Base-by-base conservation (phyloP, 2,329 filamentous ascomycete species). In the Sporothrix pseudoabietina region DNA sequence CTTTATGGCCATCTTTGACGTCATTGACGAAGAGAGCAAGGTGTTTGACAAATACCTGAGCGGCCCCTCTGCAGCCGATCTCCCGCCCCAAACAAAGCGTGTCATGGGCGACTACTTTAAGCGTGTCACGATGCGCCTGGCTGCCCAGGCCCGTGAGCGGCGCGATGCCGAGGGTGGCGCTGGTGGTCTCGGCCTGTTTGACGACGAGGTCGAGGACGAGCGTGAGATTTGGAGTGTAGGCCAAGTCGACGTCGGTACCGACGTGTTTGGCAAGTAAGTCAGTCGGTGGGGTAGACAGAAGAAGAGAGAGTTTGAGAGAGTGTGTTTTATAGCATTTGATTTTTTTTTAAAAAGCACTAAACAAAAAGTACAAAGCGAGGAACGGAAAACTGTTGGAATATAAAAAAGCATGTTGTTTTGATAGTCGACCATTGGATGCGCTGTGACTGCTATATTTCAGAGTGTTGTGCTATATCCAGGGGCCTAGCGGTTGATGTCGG, bases 151-250 rank as follows among this genome's bases (percentile, higher is more conserved):
- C 1, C 88, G 94, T 75, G 96, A 99, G 84, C 88, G 96, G 78
- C 92, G 89, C 79, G 94, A 97, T 77, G 96, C 96, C 0, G 94
- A 98, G 80, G 95, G 94, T 75, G 96, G 95, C 8, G 88, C 91
- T 74, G 94, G 94, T 65, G 94, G 94, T 0, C 80, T 98, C 69
- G 94, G 94, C 0, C 81, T 99, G 78, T 92, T 91, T 47, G 94
- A 93, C 79, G 96, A 99, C 81, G 96, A 99, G 84, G 85, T 90
- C 44, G 96, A 99, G 79, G 96, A 99, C 82, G 94, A 98, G 85
- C 91, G 89, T 82, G 96, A 99, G 84, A 90, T 99, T 75, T 97
- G 94, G 94, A 96, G 93, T 80, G 92, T 99, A 69, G 96, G 96
- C 6, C 94, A 92, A 82, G 90, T 97, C 69, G 95, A 98, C 80